These are phyloP conservation scores for Datisca glomerata DNA, from an alignment of 306 rosid genomes.

Conservation along the genomic window DNA sequence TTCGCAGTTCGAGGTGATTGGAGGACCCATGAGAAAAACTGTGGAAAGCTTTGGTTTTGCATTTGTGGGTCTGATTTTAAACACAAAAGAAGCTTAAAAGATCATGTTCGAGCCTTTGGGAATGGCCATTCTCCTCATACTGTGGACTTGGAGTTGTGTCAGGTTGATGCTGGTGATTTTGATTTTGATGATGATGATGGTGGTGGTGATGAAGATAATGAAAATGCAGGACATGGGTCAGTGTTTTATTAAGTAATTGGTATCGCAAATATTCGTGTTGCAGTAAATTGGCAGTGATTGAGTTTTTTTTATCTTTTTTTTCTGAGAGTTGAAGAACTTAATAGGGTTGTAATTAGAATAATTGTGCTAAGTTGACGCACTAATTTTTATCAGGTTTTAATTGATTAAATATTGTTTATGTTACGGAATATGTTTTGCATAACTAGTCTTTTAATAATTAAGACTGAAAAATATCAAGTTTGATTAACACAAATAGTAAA, in stretches of 20 bases:
- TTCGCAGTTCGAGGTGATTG: conserved; percentile 91
- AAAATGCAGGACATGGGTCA: conserved; percentile 18
- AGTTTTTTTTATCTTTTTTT: conserved; percentile 1
- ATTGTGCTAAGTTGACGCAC: no score
- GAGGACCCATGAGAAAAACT: conserved; percentile 95
- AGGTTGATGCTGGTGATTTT: conserved; percentile 18
- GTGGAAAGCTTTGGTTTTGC: conserved; percentile 94
- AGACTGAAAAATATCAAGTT: no score
- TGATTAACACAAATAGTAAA: no score
- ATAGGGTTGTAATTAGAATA: no score
- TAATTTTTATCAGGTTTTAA: no score
- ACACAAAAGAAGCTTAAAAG: conserved; percentile 87
- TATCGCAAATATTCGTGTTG: conserved; percentile 3
- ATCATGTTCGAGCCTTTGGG: conserved; percentile 80
- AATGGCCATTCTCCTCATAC: conserved; percentile 69
- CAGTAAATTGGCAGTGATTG: conserved; percentile 18
- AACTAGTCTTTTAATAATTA: no score
- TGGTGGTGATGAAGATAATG: conserved; percentile 17
- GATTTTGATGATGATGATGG: neutral
- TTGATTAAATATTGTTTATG: no score
- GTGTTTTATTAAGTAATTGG: conserved; percentile 11
- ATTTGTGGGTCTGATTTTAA: conserved; percentile 92
- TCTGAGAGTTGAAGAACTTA: neutral
- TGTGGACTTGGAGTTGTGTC: conserved; percentile 38
- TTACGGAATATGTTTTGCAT: no score